Evolutionary conservation across 2,329 filamentous ascomycete genomes (phyloP).

Genomic region (Arthrobotrys pseudoclavata): DNA sequence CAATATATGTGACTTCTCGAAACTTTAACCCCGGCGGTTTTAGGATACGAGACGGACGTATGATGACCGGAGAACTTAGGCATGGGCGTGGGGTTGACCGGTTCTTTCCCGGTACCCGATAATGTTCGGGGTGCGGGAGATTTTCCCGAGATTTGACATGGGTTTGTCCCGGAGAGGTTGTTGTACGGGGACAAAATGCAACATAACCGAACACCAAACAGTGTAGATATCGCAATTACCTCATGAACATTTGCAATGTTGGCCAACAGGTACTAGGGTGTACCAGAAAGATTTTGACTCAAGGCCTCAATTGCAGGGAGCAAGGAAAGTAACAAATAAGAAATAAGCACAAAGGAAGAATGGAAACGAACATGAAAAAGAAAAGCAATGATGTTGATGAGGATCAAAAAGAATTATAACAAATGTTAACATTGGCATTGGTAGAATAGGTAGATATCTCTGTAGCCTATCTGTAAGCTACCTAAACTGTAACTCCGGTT

Average conservation of each 20-base stretch:
- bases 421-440: conserved; percentile 1
- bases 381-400: conserved; percentile 9
- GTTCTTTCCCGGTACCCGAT: background rate
- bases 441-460: background rate
- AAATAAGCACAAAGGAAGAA: conserved; percentile 4
- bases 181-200: conserved; percentile 16
- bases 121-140: background rate
- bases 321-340: conserved; percentile 18
- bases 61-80: background rate
- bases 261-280: conserved; percentile 5
- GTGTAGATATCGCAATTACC: conserved; percentile 16
- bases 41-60: conserved; percentile 18
- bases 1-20: background rate
- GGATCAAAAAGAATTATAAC: background rate
- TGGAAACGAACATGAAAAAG: background rate
- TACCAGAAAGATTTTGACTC: conserved; percentile 7
- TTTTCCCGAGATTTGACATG: background rate
- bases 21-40: conserved; percentile 11
- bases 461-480: conserved; percentile 2
- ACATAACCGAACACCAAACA: conserved; percentile 18
- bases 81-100: background rate
- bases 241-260: conserved; percentile 13
- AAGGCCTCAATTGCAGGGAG: conserved; percentile 20
- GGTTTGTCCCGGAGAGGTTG: background rate
- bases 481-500: conserved; percentile 1